Base-by-base conservation (phyloP, 1,139 yeast genomes). In the Suhomyces yuchorum region DNA sequence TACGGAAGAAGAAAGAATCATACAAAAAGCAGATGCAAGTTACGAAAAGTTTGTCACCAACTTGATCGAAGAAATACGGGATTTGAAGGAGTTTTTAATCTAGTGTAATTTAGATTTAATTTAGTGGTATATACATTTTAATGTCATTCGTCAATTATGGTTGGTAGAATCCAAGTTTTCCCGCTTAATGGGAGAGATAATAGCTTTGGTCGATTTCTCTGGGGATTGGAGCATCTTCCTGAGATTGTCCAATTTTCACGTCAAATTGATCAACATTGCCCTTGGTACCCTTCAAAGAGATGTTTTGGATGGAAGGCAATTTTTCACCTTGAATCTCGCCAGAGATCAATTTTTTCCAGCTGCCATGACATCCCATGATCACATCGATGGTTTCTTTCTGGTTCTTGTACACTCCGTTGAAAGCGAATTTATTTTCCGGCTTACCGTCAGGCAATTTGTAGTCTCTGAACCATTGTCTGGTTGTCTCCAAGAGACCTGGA, bases 401-500 rank as follows among this genome's bases (percentile, higher is more conserved):
- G 76, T 80, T 79, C 70, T 85, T 85, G 70, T 86, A 89, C 63
- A 83, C 84, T 54, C 92, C 96, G 50, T 85, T 77, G 77, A 87
- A 87, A 12, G 96, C 96, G 68, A 90, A 89, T 66, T 81, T 81
- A 71, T 90, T 90, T 66, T 80, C 84, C 55, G 96, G 93, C 75
- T 90, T 90, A 47, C 96, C 96, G 64, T 89, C 96, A 36, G 97
- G 95, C 52, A 87, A 77, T 72, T 90, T 90, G 79, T 90, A 90
- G 65, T 87, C 87, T 68, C 90, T 81, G 78, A 90, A 88, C 97
- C 97, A 90, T 68, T 85, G 90, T 63, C 87, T 81, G 42, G 96
- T 88, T 47, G 92, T 84, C 66, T 87, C 83, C 61, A 89, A 76
- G 53, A 89, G 76, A 44, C 95, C 93, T 51, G 97, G 97, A 65